A percentile compares a stretch with the other conserved stretches of the same genome.
phyloP scores from a whole-genome alignment of 2,329 filamentous ascomycete genomes.

The Xylariaceae sp. region DNA sequence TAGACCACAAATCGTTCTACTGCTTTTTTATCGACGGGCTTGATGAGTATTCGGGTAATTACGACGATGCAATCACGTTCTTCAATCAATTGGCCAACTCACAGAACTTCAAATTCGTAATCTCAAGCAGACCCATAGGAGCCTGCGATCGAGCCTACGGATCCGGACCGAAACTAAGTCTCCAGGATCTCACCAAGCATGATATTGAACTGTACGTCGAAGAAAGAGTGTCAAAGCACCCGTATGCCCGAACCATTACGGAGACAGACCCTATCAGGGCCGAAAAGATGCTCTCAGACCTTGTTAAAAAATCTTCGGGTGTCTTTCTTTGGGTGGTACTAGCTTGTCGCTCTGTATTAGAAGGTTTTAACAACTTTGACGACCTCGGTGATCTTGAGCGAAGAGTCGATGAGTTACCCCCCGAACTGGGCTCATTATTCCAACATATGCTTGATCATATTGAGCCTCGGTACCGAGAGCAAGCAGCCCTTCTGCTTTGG shows the following conservation, averaged over 20 bases:
- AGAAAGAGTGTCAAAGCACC: neutral
- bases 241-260: neutral
- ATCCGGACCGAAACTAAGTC: neutral
- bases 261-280: neutral
- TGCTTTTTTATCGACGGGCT: conserved; percentile 5
- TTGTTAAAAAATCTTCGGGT: neutral
- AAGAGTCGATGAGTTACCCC: neutral
- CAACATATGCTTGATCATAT: neutral
- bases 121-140: neutral
- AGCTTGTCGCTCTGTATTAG: neutral
- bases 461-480: neutral
- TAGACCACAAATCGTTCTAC: neutral
- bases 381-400: neutral
- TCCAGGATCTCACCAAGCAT: conserved; percentile 2
- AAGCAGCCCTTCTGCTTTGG: neutral
- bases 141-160: neutral
- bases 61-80: neutral
- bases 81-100: neutral
- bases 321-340: neutral
- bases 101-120: neutral
- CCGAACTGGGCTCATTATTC: neutral
- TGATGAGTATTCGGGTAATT: neutral
- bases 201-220: neutral
- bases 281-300: neutral
- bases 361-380: neutral